A percentile compares a stretch with the other conserved stretches of the same genome.
Conservation (phyloP, 2,329 filamentous ascomycete species). For the Dactylellina drechsleri region DNA sequence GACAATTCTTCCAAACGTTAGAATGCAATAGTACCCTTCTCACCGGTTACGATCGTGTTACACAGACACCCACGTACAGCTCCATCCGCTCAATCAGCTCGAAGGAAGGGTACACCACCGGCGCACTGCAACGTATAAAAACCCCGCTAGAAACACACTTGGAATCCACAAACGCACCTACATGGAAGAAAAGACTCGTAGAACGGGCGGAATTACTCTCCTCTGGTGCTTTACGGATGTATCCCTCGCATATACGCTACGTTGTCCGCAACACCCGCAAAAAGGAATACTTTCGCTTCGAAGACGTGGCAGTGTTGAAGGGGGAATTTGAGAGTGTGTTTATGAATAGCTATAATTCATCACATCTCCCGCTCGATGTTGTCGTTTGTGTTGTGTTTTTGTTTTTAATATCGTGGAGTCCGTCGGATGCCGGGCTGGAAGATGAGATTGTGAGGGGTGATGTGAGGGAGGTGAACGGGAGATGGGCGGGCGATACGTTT, state of each 20-base stretch:
- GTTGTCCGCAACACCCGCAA: slow-evolving; percentile 19
- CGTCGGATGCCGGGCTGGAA: slow-evolving; percentile 17
- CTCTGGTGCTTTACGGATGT: slow-evolving; percentile 7
- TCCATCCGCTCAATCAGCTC: background rate
- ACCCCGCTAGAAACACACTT: slow-evolving; percentile 5
- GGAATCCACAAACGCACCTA: slow-evolving; percentile 5
- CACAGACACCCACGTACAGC: background rate
- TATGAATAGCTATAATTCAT: background rate
- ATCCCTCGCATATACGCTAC: slow-evolving; percentile 12
- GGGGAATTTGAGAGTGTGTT: slow-evolving; percentile 28
- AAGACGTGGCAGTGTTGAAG: background rate
- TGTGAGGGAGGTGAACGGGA: background rate
- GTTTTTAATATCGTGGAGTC: slow-evolving; percentile 36
- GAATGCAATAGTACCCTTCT: slow-evolving; percentile 21
- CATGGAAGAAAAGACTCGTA: slow-evolving; percentile 13
- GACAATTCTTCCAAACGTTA: slow-evolving; percentile 2
- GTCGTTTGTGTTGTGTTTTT: slow-evolving; percentile 25
- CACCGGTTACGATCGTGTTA: slow-evolving; percentile 18
- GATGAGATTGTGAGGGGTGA: slow-evolving; percentile 16
- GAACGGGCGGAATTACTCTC: slow-evolving; percentile 10
- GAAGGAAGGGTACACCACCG: background rate
- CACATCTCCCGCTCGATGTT: background rate
- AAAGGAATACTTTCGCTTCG: slow-evolving; percentile 32
- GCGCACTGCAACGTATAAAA: background rate
- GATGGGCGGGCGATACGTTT: slow-evolving; percentile 34